These are phyloP conservation scores for Coemansia reversa DNA, from an alignment of 192 early-diverging fungal genomes.

Conservation along the genomic window DNA sequence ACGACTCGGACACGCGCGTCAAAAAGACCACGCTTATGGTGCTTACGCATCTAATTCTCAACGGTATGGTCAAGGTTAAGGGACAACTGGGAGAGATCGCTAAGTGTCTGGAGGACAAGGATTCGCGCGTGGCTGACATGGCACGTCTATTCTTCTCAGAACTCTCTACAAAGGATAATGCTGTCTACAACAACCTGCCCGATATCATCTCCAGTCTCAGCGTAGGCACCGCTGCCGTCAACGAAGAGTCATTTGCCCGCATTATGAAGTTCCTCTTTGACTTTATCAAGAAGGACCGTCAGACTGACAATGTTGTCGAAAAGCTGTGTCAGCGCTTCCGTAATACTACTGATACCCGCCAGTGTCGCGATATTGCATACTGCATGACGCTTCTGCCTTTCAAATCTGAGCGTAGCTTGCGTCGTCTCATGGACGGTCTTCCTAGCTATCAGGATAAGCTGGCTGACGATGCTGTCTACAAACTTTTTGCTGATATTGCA, in stretches of 20 bases:
- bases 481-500: conserved; percentile 84
- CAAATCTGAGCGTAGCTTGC: conserved; percentile 82
- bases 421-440: conserved; percentile 79
- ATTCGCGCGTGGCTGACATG: conserved; percentile 85
- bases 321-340: conserved; percentile 95
- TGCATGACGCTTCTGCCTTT: conserved; percentile 89
- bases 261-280: conserved; percentile 97
- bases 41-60: conserved; percentile 93
- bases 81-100: conserved; percentile 99
- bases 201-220: conserved; percentile 96
- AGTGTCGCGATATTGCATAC: conserved; percentile 92
- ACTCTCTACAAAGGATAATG: conserved; percentile 93
- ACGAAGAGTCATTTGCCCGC: conserved; percentile 78
- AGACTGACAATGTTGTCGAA: conserved; percentile 92
- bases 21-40: conserved; percentile 99
- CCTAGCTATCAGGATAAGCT: conserved; percentile 91
- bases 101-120: conserved; percentile 89
- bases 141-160: conserved; percentile 96
- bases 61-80: conserved; percentile 99
- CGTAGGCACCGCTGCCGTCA: conserved; percentile 61
- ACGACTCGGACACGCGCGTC: conserved; percentile 75
- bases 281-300: conserved; percentile 92
- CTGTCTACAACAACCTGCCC: conserved; percentile 98
- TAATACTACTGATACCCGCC: conserved; percentile 64
- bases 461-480: conserved; percentile 78